These are phyloP conservation scores for Miscanthus sacchariflorus DNA, from an alignment of 202 grass and related monocot genomes.

Conservation along the genomic window DNA sequence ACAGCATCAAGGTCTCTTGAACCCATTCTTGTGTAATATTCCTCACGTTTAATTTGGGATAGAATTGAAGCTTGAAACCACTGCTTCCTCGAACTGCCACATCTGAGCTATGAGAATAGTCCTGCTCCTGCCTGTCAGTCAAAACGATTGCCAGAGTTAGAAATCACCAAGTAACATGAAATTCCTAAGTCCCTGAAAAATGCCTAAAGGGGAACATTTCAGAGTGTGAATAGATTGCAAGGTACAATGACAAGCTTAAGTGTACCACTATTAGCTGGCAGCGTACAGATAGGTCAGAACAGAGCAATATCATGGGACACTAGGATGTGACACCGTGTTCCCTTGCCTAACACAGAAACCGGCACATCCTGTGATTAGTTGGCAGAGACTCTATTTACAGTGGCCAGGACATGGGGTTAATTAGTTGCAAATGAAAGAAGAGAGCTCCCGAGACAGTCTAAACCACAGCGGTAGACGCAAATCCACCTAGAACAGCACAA, in stretches of 20 bases:
- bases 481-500: too few relatives aligned
- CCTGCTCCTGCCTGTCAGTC: constrained; percentile 40
- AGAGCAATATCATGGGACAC: too few relatives aligned
- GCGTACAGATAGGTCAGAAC: too few relatives aligned
- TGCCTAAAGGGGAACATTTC: neutral
- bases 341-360: too few relatives aligned
- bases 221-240: neutral
- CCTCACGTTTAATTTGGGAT: constrained; percentile 50
- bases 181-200: neutral
- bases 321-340: too few relatives aligned
- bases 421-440: too few relatives aligned
- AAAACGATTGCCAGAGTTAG: constrained; percentile 37
- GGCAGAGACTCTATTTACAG: too few relatives aligned
- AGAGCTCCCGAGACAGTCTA: too few relatives aligned
- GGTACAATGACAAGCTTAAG: neutral
- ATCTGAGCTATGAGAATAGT: constrained; percentile 51
- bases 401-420: too few relatives aligned
- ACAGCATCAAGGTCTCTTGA: constrained; percentile 35
- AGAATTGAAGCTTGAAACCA: constrained; percentile 11
- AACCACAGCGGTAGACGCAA: too few relatives aligned
- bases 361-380: too few relatives aligned
- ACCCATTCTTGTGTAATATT: constrained; percentile 49
- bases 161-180: neutral
- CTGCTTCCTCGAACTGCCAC: constrained; percentile 37
- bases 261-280: too few relatives aligned